Evolutionary conservation across 2,329 filamentous ascomycete genomes (phyloP).

Genomic region (Curvularia verruculosa): DNA sequence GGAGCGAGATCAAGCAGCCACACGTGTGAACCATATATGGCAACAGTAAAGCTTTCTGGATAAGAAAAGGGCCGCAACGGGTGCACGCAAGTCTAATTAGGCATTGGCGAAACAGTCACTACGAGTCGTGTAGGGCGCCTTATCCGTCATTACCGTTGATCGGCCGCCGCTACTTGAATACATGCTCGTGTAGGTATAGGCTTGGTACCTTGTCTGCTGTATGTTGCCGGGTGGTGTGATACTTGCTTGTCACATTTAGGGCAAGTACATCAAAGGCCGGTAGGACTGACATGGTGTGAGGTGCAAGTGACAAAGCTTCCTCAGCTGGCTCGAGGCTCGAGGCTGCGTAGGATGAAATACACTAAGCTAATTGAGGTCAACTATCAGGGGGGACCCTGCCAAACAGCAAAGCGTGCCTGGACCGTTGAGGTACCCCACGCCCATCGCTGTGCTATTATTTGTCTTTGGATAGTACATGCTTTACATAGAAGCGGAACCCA

Average conservation of each 20-base stretch:
- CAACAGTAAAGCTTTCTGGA: background rate
- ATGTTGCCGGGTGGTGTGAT: background rate
- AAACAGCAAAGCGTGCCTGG: background rate
- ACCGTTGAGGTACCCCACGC: background rate
- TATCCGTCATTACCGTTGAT: background rate
- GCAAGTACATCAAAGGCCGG: background rate
- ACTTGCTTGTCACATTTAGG: background rate
- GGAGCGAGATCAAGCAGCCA: background rate
- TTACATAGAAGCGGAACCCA: no score
- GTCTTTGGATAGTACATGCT: no score
- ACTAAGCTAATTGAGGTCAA: background rate
- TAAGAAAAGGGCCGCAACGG: background rate
- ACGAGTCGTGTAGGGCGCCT: constrained; percentile 11
- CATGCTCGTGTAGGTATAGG: background rate
- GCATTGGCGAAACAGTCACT: background rate
- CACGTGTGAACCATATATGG: background rate
- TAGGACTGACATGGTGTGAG: background rate
- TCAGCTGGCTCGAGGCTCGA: no score
- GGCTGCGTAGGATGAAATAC: background rate
- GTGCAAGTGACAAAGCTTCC: no score
- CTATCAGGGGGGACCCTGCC: background rate
- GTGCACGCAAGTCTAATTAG: background rate
- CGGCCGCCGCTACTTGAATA: background rate
- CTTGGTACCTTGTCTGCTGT: background rate
- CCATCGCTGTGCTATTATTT: background rate